Evolutionary conservation across 108 stramenopile species (phyloP).

Genomic region (Nitzschia palea): DNA sequence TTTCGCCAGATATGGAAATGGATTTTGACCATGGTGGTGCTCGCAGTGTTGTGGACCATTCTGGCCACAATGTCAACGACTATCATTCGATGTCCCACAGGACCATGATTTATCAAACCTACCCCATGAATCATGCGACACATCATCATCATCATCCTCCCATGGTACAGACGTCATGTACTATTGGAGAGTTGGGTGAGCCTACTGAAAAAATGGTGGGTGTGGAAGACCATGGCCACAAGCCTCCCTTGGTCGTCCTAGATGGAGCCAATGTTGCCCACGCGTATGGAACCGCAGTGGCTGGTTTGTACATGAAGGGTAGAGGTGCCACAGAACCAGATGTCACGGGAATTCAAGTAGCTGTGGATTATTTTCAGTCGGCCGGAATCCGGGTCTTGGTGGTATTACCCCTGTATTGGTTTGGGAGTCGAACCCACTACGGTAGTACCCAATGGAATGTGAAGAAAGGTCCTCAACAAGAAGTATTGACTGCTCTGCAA

Average conservation of each 20-base stretch:
- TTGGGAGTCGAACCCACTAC: constrained; percentile 45
- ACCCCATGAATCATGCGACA: background rate
- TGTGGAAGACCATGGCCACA: constrained; percentile 41
- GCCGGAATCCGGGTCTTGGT: constrained; percentile 66
- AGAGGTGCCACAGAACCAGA: constrained; percentile 47
- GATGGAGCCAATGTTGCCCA: constrained; percentile 88
- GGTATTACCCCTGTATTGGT: constrained; percentile 77
- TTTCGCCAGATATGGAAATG: background rate
- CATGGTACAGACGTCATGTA: background rate
- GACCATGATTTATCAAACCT: background rate
- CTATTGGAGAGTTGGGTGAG: background rate
- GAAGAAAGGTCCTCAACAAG: constrained; percentile 54
- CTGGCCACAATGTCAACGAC: background rate
- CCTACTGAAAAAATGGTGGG: constrained; percentile 59
- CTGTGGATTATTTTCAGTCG: constrained; percentile 58
- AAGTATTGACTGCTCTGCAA: constrained; percentile 53
- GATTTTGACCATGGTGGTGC: background rate
- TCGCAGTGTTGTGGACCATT: no score
- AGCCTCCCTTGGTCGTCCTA: constrained; percentile 71
- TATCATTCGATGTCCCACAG: background rate
- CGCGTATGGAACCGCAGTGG: constrained; percentile 65
- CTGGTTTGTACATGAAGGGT: constrained; percentile 15
- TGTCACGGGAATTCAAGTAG: constrained; percentile 61
- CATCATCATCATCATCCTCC: background rate
- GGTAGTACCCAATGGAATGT: constrained; percentile 6